A percentile compares a stretch with the other conserved stretches of the same genome.
Conservation (phyloP, 441 rosid genomes). For the Corymbia citriodora region DNA sequence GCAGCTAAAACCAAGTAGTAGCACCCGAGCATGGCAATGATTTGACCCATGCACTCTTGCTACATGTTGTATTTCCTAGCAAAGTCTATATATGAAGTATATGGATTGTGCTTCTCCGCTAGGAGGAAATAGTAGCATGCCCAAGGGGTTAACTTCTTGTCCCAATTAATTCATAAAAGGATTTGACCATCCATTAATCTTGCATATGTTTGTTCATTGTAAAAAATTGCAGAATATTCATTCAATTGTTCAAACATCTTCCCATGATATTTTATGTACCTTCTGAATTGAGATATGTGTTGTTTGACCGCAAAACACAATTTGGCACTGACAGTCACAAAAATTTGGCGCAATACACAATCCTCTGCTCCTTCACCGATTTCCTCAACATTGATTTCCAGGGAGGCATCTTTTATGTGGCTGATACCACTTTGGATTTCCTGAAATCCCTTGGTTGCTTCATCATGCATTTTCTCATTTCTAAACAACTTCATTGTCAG, state of each 20-base stretch:
- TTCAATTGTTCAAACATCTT: too few species aligned
- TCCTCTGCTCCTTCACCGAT: too few species aligned
- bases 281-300: too few species aligned
- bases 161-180: background rate
- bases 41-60: background rate
- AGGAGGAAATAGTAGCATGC: background rate
- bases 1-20: background rate
- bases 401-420: background rate
- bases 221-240: background rate
- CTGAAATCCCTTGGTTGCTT: slow-evolving; percentile 14
- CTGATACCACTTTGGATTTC: background rate
- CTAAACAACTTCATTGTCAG: slow-evolving; percentile 38
- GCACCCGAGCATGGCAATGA: background rate
- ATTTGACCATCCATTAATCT: background rate
- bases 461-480: slow-evolving; percentile 23
- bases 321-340: too few species aligned
- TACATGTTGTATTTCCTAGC: background rate
- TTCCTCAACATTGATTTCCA: background rate
- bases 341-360: too few species aligned
- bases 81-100: background rate
- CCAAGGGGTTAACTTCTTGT: background rate
- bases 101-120: background rate
- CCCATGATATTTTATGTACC: too few species aligned
- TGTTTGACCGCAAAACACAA: too few species aligned
- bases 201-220: background rate